Base-by-base conservation (phyloP, 2,329 filamentous ascomycete species). In the Tolypocladium amazonense region DNA sequence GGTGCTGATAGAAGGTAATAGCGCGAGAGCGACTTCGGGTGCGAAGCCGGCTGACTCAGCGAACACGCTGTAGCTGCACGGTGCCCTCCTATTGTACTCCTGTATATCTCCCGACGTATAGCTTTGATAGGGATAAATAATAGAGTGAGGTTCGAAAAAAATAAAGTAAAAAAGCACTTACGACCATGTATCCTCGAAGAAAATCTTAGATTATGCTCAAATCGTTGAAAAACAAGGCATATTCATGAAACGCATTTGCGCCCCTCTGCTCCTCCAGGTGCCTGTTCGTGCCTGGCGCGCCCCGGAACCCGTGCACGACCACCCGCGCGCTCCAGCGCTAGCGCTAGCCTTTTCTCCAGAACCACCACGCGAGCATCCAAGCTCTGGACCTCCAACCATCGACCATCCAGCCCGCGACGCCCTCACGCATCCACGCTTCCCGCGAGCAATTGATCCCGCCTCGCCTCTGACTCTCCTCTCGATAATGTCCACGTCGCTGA, bases 401-500 rank as follows among this genome's bases (percentile, higher is more conserved):
- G 54, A 25, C 54, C 38, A 9, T 14, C 54, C 35, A 23, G 50
- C 27, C 30, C 12, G 30, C 30, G 30, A 37, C 30, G 20, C 30
- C 30, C 30, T n/a, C 30, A 14, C 30, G 5, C 39, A n/a, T 47
- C 43, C 23, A 7, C n/a, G 4, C 56, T 20, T 33, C 27, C 30
- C 56, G 35, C 30, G 38, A 38, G n/a, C 23, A n/a, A 20, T 30
- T 43, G 56, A 33, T 41, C 18, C 25, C 37, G 23, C 37, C 14
- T 33, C 18, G 12, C 18, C 20, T 3, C 37, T 45, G 56, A 11
- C 4, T 25, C 18, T n/a, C 14, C 20, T 9, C 5, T 47, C 39
- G 27, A 23, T 27, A 25, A 57, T 38, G 47, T 53, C 56, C 15
- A 39, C 41, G 27, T 60, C 70, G 47, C 59, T 73, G 37, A 73